These are phyloP conservation scores for Trichosporon sp. DNA, from an alignment of 1,284 basidiomycete genomes.

Conservation along the genomic window DNA sequence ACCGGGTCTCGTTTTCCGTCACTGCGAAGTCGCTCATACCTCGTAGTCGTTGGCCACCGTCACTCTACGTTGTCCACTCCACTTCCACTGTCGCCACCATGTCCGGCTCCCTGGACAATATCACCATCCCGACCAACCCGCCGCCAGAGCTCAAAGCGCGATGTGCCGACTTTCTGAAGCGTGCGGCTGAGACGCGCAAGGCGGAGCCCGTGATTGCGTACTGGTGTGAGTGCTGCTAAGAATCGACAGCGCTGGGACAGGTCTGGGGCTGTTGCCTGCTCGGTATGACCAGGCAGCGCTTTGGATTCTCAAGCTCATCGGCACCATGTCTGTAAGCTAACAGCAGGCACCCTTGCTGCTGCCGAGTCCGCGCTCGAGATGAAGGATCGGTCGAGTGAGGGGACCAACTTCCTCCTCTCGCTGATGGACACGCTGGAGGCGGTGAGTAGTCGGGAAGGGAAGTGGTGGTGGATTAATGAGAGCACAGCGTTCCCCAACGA, in stretches of 20 bases:
- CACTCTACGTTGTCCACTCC: not conserved
- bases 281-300: not conserved
- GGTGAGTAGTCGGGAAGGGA: conserved; percentile 36
- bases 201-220: conserved; percentile 85
- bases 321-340: conserved; percentile 3
- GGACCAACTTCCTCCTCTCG: conserved; percentile 64
- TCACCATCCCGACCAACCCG: conserved; percentile 41
- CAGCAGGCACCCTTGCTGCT: conserved; percentile 76
- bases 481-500: no score
- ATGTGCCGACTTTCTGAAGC: conserved; percentile 69
- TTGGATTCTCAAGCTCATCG: not conserved
- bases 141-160: conserved; percentile 53
- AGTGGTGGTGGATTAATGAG: not conserved
- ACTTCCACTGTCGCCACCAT: conserved; percentile 9
- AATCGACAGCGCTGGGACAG: not conserved
- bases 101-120: conserved; percentile 26
- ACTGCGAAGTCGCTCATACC: not conserved
- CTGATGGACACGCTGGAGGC: conserved; percentile 74
- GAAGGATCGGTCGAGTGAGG: conserved; percentile 59
- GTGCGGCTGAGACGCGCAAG: conserved; percentile 73
- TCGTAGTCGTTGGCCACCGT: not conserved
- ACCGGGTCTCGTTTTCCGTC: not conserved
- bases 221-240: conserved; percentile 71
- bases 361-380: conserved; percentile 73
- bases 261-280: no score